Conservation (phyloP, 169 alveolate genomes). For the Eimeria falciformis region DNA sequence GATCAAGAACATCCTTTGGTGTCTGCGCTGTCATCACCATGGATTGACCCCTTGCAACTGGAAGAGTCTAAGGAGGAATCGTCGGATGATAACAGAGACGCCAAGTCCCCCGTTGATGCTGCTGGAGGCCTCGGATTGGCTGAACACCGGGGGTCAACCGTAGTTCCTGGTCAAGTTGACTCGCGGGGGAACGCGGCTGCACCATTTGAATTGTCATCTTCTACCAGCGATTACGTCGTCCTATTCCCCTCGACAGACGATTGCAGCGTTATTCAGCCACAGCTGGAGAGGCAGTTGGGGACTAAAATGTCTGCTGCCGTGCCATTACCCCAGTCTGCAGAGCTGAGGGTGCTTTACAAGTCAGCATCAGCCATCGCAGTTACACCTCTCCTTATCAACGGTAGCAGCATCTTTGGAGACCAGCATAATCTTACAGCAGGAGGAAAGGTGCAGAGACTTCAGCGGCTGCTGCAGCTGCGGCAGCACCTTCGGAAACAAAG, state of each 20-base stretch:
- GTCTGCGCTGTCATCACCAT: conserved; percentile 36
- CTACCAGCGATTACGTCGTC: conserved; percentile 21
- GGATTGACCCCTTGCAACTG: conserved; percentile 62
- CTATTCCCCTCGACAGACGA: conserved; percentile 6
- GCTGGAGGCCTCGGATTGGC: not conserved
- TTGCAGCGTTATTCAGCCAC: not conserved
- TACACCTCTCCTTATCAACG: not conserved
- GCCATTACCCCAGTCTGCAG: not conserved
- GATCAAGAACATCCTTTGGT: conserved; percentile 36
- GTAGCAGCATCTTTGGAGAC: not conserved
- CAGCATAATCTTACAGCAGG: not conserved
- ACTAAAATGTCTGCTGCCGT: not conserved
- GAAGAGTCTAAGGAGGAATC: not conserved
- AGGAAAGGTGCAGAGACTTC: not conserved
- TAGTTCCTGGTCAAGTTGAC: not conserved
- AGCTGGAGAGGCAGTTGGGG: not conserved
- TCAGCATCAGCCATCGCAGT: conserved; percentile 56
- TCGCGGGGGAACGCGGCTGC: conserved; percentile 2
- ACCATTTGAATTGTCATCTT: not conserved
- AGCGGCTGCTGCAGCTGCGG: conserved; percentile 3
- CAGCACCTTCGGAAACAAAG: conserved; percentile 44
- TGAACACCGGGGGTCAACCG: not conserved
- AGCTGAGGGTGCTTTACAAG: conserved; percentile 19
- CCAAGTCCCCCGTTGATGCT: not conserved
- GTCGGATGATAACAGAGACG: not conserved